A percentile compares a stretch with the other conserved stretches of the same genome.
These are phyloP conservation scores for Trichoderma atrobrunneum DNA, from an alignment of 2,329 filamentous ascomycete species.

Conservation along the genomic window DNA sequence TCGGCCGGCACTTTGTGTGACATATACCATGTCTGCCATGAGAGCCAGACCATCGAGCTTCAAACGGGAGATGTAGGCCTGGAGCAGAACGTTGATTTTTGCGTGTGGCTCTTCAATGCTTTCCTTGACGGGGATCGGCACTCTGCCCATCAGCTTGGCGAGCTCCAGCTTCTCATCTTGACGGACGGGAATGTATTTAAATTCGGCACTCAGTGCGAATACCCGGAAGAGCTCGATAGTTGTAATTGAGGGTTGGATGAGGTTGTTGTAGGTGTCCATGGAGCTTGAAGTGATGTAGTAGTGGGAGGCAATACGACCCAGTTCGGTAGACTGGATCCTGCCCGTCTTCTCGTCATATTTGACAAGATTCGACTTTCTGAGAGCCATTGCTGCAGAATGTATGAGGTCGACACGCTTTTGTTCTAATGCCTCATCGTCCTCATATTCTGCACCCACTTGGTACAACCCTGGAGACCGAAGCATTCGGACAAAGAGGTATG, in stretches of 20 bases:
- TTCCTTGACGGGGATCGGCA: conserved; percentile 96
- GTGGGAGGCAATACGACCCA: conserved; percentile 93
- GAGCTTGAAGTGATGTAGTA: conserved; percentile 97
- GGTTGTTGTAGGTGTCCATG: conserved; percentile 95
- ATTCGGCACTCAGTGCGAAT: conserved; percentile 93
- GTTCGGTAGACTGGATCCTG: conserved; percentile 83
- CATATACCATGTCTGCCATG: conserved; percentile 98
- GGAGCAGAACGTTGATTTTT: conserved; percentile 96
- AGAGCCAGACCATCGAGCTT: conserved; percentile 90
- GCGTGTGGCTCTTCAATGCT: conserved; percentile 94
- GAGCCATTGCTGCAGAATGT: conserved; percentile 83
- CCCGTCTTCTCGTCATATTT: conserved; percentile 96
- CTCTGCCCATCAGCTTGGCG: conserved; percentile 81
- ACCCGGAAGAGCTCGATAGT: conserved; percentile 96
- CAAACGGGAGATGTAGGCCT: conserved; percentile 93
- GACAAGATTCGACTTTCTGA: conserved; percentile 83
- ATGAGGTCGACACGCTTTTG: conserved; percentile 97
- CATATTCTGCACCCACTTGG: conserved; percentile 93
- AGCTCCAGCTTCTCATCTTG: conserved; percentile 97
- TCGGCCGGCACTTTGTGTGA: conserved; percentile 95
- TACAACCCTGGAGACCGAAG: conserved; percentile 91
- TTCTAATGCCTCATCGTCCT: conserved; percentile 84
- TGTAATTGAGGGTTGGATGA: conserved; percentile 89
- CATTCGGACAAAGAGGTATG: conserved; percentile 97
- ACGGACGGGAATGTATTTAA: conserved; percentile 97